Conservation (phyloP, 768 basidiomycete genomes). For the Amanita phalloides region DNA sequence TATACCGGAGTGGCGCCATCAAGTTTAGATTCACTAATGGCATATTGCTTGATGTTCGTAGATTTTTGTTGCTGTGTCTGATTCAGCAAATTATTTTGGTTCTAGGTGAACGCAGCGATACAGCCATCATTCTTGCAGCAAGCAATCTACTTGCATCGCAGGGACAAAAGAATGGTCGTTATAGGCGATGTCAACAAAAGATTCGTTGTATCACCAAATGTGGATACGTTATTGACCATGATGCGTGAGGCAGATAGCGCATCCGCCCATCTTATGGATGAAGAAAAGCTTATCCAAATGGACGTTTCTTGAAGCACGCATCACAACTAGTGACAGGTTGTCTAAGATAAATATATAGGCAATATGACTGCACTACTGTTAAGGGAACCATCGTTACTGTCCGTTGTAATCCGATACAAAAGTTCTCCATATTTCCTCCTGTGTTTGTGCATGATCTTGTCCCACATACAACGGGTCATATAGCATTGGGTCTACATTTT, state of each 20-base stretch:
- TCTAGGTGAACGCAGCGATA: slow-evolving; percentile 70
- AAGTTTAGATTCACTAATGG: slow-evolving; percentile 79
- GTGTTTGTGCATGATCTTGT: slow-evolving; percentile 18
- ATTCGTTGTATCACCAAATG: slow-evolving; percentile 76
- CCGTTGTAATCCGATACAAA: slow-evolving; percentile 21
- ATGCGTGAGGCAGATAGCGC: slow-evolving; percentile 44
- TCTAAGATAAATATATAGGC: not conserved
- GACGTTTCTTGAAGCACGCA: slow-evolving; percentile 19
- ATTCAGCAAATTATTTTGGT: not conserved
- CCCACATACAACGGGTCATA: not conserved
- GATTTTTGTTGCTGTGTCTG: not conserved
- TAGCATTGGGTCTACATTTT: not conserved
- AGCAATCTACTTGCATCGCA: slow-evolving; percentile 60
- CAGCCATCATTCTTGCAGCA: slow-evolving; percentile 87
- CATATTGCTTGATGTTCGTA: slow-evolving; percentile 72
- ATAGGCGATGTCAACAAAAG: slow-evolving; percentile 83
- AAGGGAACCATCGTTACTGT: not conserved
- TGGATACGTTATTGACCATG: slow-evolving; percentile 60
- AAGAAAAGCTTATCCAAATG: slow-evolving; percentile 45
- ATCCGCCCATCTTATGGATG: slow-evolving; percentile 20
- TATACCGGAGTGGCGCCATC: slow-evolving; percentile 76
- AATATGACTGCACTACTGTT: not conserved
- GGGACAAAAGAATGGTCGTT: slow-evolving; percentile 49
- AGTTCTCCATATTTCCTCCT: slow-evolving; percentile 28
- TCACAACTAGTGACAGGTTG: not conserved